A percentile compares a stretch with the other conserved stretches of the same genome.
Conservation (phyloP, 768 basidiomycete genomes). For the Leccinum boreale region DNA sequence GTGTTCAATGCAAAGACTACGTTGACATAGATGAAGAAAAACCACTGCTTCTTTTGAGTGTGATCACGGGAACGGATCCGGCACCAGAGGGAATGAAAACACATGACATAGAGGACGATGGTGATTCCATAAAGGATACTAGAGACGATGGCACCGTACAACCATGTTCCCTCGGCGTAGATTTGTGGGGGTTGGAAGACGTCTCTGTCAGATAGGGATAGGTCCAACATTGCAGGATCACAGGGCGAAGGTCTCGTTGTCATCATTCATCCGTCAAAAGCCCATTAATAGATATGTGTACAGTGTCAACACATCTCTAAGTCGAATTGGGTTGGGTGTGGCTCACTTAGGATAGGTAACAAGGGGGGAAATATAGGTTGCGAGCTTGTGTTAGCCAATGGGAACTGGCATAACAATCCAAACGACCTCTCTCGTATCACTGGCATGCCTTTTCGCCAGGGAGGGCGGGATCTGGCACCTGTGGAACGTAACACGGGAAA, state of each 20-base stretch:
- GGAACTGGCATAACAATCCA: neutral
- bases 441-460: neutral
- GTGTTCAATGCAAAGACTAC: constrained; percentile 30
- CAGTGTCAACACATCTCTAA: neutral
- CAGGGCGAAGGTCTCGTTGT: neutral
- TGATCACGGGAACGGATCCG: constrained; percentile 14
- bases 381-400: neutral
- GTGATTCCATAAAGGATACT: constrained; percentile 28
- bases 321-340: neutral
- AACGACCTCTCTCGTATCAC: neutral
- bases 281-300: neutral
- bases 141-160: constrained; percentile 30
- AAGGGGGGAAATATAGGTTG: neutral
- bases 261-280: neutral
- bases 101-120: constrained; percentile 26
- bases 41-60: constrained; percentile 18
- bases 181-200: constrained; percentile 11
- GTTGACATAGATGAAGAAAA: constrained; percentile 30
- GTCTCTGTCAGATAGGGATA: neutral
- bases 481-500: neutral
- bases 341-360: neutral
- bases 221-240: constrained; percentile 13
- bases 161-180: constrained; percentile 28
- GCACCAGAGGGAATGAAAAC: constrained; percentile 26
- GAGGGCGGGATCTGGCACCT: neutral